phyloP scores from a whole-genome alignment of 225 moss, liverwort and hornwort genomes.

The Polytrichum commune region DNA sequence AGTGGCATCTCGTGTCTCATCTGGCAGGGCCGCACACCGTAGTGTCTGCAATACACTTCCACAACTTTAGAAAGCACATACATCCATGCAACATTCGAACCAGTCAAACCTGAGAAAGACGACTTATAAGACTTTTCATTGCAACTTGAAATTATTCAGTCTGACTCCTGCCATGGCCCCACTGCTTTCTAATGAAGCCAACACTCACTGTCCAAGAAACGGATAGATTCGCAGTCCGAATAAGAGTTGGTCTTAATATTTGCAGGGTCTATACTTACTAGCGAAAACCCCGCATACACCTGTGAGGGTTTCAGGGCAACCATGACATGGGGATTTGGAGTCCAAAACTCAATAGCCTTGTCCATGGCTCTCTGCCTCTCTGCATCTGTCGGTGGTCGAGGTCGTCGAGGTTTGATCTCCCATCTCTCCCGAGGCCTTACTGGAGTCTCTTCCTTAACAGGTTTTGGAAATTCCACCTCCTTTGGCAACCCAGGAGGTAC shows the following conservation, averaged over 20 bases:
- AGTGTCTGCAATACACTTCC: constrained; percentile 33
- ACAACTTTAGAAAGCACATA: neutral
- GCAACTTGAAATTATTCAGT: no score
- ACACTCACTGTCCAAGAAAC: no score
- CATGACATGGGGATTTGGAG: constrained; percentile 46
- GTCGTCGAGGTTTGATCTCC: constrained; percentile 52
- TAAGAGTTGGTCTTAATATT: no score
- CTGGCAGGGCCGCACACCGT: constrained; percentile 39
- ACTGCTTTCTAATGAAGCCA: no score
- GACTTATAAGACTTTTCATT: no score
- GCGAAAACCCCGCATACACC: constrained; percentile 50
- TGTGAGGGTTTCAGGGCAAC: constrained; percentile 50
- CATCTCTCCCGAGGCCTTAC: constrained; percentile 39
- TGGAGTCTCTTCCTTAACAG: constrained; percentile 19
- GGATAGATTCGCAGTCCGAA: no score
- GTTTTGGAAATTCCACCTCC: constrained; percentile 36
- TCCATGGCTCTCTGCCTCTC: constrained; percentile 48
- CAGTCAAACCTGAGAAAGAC: no score
- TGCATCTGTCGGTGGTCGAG: constrained; percentile 44
- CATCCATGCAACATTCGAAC: no score
- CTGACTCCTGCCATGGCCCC: no score
- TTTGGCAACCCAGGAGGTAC: constrained; percentile 29
- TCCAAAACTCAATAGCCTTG: constrained; percentile 48
- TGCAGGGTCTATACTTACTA: constrained; percentile 26
- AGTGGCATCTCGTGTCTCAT: constrained; percentile 48